Evolutionary conservation across 2,329 filamentous ascomycete species (phyloP), one percentile per base, ranked within the genome.

Genomic region (Lachnellula hyalina): DNA sequence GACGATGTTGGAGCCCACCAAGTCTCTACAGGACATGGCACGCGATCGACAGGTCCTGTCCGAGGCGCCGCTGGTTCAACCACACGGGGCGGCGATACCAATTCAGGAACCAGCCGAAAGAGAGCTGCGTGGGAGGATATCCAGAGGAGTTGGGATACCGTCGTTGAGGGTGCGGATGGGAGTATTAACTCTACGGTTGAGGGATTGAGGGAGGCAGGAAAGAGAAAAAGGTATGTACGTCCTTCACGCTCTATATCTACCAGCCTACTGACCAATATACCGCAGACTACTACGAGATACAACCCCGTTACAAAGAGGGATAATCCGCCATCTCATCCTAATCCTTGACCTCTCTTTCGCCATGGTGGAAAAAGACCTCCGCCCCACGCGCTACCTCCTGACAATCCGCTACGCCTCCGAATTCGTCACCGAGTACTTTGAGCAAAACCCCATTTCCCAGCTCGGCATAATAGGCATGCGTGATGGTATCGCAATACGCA

Each of bases 391-490:
- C 57, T 92, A 93, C 72, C 81, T 91, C 38, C 81, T 96, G 34
- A 87, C 86, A 51, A 79, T 96, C 67, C 85, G 85, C 60, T 95
- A 91, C 72, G 87, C 91, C 15, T 83, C 87, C 60, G 87, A 91
- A 54, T 99, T 97, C 71, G 87, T 97, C 48, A 82, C 86, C 56
- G 93, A 96, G 71, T 99, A 90, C 74, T 99, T 97, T 69, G 94
- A 97, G 73, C 94, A 99, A 73, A 99, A 99, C 67, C 94, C 94
- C 11, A 97, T 99, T 62, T 96, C 91, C 9, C 94, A 99, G 73
- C 82, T 99, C 54, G 92, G 89, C 23, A 87, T 99, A 32, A 77
- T 99, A 40, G 93, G 89, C 49, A 96, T 97, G 89, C 84, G 89
- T 58, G 94, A 97, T 70, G 94, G 94, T 15, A 78, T 97, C 15